A percentile compares a stretch with the other conserved stretches of the same genome.
Conservation (phyloP, 2,329 filamentous ascomycete species). For the Diaporthe caulivora region DNA sequence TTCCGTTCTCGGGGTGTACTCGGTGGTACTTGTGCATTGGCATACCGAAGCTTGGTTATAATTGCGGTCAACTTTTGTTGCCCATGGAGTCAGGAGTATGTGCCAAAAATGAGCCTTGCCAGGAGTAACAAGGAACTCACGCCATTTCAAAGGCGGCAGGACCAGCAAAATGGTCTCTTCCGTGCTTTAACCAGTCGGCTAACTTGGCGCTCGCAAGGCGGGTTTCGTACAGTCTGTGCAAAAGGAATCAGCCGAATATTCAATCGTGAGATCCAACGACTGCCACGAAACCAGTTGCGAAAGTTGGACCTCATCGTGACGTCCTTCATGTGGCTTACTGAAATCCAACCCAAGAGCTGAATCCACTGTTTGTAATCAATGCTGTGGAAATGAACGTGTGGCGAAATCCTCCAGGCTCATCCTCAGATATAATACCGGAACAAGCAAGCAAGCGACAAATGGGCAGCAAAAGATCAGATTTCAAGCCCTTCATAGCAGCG, state of each 20-base stretch:
- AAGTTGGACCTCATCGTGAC: too few relatives aligned
- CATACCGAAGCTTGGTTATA: background rate
- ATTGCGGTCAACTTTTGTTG: background rate
- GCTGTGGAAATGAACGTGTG: constrained; percentile 7
- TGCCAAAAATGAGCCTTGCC: too few relatives aligned
- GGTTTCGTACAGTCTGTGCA: constrained; percentile 1
- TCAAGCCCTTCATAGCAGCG: background rate
- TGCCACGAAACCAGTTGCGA: background rate
- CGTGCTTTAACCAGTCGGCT: constrained; percentile 7
- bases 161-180: background rate
- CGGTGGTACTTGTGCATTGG: constrained; percentile 11
- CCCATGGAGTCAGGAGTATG: too few relatives aligned
- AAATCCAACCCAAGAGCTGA: constrained; percentile 18
- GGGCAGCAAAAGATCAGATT: background rate
- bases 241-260: background rate
- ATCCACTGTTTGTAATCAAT: background rate
- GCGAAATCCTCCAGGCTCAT: background rate
- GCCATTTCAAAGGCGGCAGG: constrained; percentile 7
- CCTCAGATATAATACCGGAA: background rate
- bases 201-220: constrained; percentile 13
- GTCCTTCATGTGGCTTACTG: background rate
- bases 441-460: constrained; percentile 8
- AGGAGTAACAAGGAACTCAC: background rate
- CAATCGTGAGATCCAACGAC: background rate
- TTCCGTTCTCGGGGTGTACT: background rate